Percentiles rank a stretch among this genome's conserved stretches.
Conservation (phyloP, 2,329 filamentous ascomycete species). For the Nigrospora osmanthi region DNA sequence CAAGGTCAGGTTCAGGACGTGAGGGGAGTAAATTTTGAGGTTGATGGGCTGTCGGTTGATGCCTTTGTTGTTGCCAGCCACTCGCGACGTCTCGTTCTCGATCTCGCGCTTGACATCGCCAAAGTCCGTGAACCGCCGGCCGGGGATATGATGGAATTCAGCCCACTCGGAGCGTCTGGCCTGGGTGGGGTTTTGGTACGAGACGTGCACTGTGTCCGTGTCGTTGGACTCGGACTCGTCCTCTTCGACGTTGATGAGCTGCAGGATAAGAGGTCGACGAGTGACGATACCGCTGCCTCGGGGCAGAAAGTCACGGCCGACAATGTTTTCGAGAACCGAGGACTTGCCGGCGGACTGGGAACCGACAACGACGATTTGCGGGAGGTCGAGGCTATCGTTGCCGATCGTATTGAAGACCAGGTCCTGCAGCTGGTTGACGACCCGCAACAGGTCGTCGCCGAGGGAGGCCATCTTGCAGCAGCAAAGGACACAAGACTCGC, state of each 20-base stretch:
- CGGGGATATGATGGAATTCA: slow-evolving; percentile 92
- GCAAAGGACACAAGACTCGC: not conserved
- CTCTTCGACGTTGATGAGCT: slow-evolving; percentile 92
- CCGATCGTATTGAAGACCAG: slow-evolving; percentile 99
- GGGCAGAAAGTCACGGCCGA: slow-evolving; percentile 93
- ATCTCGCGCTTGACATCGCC: slow-evolving; percentile 91
- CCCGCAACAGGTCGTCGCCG: slow-evolving; percentile 88
- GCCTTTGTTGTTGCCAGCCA: slow-evolving; percentile 91
- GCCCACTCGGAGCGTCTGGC: slow-evolving; percentile 68
- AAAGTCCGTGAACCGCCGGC: slow-evolving; percentile 85
- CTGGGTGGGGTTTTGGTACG: slow-evolving; percentile 68
- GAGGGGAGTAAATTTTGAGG: slow-evolving; percentile 94
- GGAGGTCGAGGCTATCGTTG: slow-evolving; percentile 93
- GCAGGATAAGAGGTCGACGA: slow-evolving; percentile 84
- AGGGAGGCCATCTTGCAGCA: slow-evolving; percentile 70
- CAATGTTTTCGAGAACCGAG: slow-evolving; percentile 97
- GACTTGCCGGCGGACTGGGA: slow-evolving; percentile 98
- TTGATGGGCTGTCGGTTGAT: slow-evolving; percentile 98
- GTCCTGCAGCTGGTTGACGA: slow-evolving; percentile 97
- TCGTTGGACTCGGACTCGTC: slow-evolving; percentile 60
- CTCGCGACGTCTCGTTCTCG: slow-evolving; percentile 89
- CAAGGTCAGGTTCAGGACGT: slow-evolving; percentile 91
- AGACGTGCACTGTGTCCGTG: slow-evolving; percentile 40
- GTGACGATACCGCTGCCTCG: slow-evolving; percentile 96
- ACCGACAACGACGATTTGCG: slow-evolving; percentile 97